Evolutionary conservation across 441 rosid species (phyloP).

Genomic region (Aleurites moluccanus): DNA sequence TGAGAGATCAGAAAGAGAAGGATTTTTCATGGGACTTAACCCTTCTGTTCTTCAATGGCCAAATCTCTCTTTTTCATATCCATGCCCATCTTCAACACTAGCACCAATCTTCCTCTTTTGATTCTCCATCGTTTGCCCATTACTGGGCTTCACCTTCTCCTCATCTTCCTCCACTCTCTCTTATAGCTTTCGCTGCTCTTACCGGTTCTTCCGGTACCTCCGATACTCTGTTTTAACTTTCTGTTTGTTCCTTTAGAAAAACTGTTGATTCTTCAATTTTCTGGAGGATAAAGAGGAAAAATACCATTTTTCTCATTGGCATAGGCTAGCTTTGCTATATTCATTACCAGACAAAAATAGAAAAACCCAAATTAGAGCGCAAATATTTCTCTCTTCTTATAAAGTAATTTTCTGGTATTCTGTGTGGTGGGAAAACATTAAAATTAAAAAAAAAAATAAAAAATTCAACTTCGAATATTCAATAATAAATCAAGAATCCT

Average conservation of each 20-base stretch:
- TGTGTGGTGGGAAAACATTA: not conserved
- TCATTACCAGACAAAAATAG: not conserved
- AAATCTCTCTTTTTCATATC: slow-evolving; percentile 10
- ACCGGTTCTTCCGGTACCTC: slow-evolving; percentile 31
- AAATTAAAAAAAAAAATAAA: not conserved
- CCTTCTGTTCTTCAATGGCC: slow-evolving; percentile 45
- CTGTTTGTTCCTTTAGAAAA: not conserved
- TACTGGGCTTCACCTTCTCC: slow-evolving; percentile 65
- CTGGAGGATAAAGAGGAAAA: not conserved
- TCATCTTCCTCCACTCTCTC: slow-evolving; percentile 80
- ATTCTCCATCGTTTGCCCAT: slow-evolving; percentile 55
- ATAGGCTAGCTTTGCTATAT: not conserved
- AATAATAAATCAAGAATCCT: slow-evolving; percentile 3
- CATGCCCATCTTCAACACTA: not conserved
- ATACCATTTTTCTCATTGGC: not conserved
- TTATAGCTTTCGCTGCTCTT: slow-evolving; percentile 46
- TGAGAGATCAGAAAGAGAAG: not conserved
- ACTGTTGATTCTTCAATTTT: not conserved
- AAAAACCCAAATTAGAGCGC: not conserved
- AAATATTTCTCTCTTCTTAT: not conserved
- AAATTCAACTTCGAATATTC: slow-evolving; percentile 6
- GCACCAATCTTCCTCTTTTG: slow-evolving; percentile 27
- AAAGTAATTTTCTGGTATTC: not conserved
- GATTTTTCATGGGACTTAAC: slow-evolving; percentile 52
- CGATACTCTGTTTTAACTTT: not conserved